Conservation (phyloP, 768 basidiomycete genomes). For the Tulasnella sp. region DNA sequence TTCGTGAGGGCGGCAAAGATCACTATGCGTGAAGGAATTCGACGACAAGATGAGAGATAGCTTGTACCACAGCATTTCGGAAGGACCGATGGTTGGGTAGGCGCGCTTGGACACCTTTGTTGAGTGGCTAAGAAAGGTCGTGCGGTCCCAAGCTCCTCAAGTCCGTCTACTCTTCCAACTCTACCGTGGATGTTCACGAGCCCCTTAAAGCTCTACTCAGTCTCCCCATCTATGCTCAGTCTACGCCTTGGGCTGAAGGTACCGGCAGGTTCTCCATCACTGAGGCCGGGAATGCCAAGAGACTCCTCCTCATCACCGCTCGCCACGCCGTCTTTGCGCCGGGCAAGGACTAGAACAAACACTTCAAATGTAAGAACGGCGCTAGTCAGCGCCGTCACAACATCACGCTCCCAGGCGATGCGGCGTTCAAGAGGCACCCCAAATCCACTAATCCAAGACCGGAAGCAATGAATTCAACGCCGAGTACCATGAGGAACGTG, state of each 20-base stretch:
- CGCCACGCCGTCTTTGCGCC: conserved; percentile 18
- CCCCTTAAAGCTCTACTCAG: background rate
- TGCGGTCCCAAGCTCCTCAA: background rate
- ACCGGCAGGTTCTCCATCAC: conserved; percentile 29
- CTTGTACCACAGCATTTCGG: no score
- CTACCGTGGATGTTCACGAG: background rate
- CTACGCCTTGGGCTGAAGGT: conserved; percentile 25
- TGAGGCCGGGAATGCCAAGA: conserved; percentile 19
- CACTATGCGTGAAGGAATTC: no score
- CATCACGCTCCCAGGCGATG: conserved; percentile 24
- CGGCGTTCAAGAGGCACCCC: conserved; percentile 25
- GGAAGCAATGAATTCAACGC: conserved; percentile 19
- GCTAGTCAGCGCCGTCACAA: conserved; percentile 18
- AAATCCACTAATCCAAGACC: conserved; percentile 25
- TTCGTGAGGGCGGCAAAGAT: no score
- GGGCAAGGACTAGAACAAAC: conserved; percentile 24
- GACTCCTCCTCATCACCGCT: conserved; percentile 19
- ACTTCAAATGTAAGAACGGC: conserved; percentile 18
- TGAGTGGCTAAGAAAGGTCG: no score
- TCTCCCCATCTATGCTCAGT: conserved; percentile 24
- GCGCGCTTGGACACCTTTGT: no score
- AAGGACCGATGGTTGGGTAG: no score
- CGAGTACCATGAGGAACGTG: conserved; percentile 20
- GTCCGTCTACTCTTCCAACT: background rate
- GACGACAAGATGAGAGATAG: no score